Evolutionary conservation across 2,329 filamentous ascomycete genomes (phyloP), one percentile per base, ranked within the genome.

Genomic region (Cercospora sesami): DNA sequence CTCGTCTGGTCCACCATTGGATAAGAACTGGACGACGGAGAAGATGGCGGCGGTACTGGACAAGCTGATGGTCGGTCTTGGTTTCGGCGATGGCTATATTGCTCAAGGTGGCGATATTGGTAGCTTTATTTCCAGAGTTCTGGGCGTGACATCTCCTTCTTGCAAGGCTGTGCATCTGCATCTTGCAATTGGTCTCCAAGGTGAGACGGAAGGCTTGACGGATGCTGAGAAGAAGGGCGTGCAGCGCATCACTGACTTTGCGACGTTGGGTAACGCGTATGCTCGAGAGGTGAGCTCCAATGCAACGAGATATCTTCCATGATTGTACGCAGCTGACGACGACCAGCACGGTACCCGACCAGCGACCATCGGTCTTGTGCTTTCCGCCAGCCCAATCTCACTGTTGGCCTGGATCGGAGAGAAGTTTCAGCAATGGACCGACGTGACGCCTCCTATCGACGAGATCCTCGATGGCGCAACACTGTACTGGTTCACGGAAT

Each of bases 51-150:
- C 79, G 1, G 74, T 85, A 8, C 78, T 87, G 64, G 80, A 88
- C 75, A 79, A 82, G 23, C 71, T 88, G 2, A 85, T 89, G 81
- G 68, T 83, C 1, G 79, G 79, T 0, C 80, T 89, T 3, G 87
- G 86, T 0, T 86, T 88, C 58, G 79, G 78, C 0, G 68, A 70
- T 0, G 83, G 83, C 2, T 89, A 89, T 69, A 75, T 87, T 7
- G 80, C 81, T 0, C 86, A 88, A 74, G 87, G 87, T 9, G 87
- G 87, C 3, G 87, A 89, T 71, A 78, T 89, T 1, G 84, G 86
- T 2, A 81, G 80, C 53, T 75, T 79, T 28, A 66, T 87, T 4
- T 77, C 81, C 0, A 76, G 84, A 12, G 69, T 80, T 0, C 73
- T 87, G 55, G 81, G 80, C 4, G 78, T 76, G 0, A 76, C 74